Base-by-base conservation (phyloP, 306 rosid genomes). In the Prunus padus region DNA sequence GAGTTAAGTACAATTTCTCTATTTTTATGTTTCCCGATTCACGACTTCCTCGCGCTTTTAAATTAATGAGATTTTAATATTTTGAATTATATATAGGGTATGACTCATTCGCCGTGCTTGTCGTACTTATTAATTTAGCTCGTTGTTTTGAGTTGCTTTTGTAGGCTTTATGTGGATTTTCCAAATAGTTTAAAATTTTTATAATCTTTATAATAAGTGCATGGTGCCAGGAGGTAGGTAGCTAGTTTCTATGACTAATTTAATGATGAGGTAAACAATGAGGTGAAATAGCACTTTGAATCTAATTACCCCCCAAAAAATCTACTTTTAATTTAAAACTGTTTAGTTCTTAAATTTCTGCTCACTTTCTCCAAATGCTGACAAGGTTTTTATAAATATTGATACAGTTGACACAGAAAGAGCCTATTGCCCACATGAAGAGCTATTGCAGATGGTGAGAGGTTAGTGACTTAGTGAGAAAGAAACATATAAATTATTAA, bases 351-450 rank as follows among this genome's bases (percentile, higher is more conserved):
- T 54, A 30, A 19, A 0, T 25, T 45, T 30, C 22, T 50, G 44
- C 59, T 69, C 62, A 69, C 57, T 30, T 71, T 71, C 23, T 33
- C 10, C 51, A 71, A 51, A 12, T 71, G 65, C 54, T 40, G 54
- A 56, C 65, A 56, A 22, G 46, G 30, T 52, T 22, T 8, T 18
- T 7, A 31, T 5, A 70, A 69, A 49, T 16, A 2, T 19, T 28
- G 5, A 28, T 61, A 61, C 42, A 61, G 66, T 30, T 30, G 13
- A 14, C 42, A 22, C 0, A 4, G 55, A 47, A 67, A 68, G 72
- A 68, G 28, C 40, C 4, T 3, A 16, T 25, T 5, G 56, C 56
- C n/a, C n/a, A 73, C 25, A 51, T 10, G 47, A 22, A 57, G 16
- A 57, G 20, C 44, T 61, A 33, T 59, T 11, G 25, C 44, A 72